These are phyloP conservation scores for Gyromitra esculenta DNA, from an alignment of 2,329 filamentous ascomycete genomes.

Conservation along the genomic window DNA sequence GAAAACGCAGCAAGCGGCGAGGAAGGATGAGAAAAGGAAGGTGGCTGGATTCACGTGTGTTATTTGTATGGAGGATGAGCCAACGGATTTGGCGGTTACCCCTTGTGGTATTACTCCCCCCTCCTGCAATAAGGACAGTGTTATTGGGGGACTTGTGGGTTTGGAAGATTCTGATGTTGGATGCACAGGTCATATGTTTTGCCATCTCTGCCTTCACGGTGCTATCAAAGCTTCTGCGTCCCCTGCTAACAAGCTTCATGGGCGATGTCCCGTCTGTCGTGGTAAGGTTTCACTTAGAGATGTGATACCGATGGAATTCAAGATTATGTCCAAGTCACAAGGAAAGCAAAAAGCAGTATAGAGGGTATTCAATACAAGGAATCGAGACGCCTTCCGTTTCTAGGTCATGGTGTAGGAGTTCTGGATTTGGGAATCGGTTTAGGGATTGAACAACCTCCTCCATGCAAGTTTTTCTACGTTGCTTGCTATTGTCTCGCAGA, in stretches of 20 bases:
- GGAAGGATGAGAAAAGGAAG: slow-evolving; percentile 55
- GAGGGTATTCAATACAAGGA: neutral
- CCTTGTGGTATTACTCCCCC: slow-evolving; percentile 54
- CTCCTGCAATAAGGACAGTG: neutral
- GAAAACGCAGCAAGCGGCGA: slow-evolving; percentile 54
- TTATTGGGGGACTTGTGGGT: neutral
- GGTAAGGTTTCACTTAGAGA: slow-evolving; percentile 57
- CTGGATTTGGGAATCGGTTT: neutral
- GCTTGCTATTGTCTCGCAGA: neutral
- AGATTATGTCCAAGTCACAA: slow-evolving; percentile 53
- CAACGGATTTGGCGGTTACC: slow-evolving; percentile 56
- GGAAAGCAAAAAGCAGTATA: slow-evolving; percentile 53
- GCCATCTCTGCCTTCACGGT: slow-evolving; percentile 56
- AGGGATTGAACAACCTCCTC: neutral
- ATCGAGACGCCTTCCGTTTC: neutral
- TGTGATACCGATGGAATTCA: slow-evolving; percentile 57
- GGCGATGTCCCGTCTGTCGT: slow-evolving; percentile 57
- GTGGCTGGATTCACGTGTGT: slow-evolving; percentile 57
- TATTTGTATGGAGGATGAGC: slow-evolving; percentile 58
- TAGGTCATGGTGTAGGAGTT: neutral
- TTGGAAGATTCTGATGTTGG: neutral
- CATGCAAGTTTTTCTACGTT: neutral
- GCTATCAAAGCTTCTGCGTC: slow-evolving; percentile 56
- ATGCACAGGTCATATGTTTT: slow-evolving; percentile 57
- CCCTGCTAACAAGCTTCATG: slow-evolving; percentile 51